Evolutionary conservation across 164 flowering plant genomes (phyloP).

Genomic region (Tetrastigma voinierianum): DNA sequence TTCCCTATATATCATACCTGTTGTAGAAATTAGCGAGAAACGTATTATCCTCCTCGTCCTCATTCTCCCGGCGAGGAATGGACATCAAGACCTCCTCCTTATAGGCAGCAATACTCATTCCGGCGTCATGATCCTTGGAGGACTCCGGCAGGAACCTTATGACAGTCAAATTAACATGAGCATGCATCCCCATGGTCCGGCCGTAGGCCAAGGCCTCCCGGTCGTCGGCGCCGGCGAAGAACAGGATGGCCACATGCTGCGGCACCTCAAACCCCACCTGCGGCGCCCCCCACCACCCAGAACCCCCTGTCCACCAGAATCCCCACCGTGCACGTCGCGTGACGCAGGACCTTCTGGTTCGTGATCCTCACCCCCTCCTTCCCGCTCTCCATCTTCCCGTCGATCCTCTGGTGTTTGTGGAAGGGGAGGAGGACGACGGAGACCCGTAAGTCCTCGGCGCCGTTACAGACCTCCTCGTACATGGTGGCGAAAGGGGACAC

Average conservation of each 20-base stretch:
- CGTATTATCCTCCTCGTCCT: conserved; percentile 34
- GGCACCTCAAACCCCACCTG: conserved; percentile 25
- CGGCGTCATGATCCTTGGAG: background rate
- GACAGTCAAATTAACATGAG: conserved; percentile 43
- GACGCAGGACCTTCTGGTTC: conserved; percentile 59
- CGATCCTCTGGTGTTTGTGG: conserved; percentile 75
- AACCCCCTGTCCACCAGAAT: conserved; percentile 50
- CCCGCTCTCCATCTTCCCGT: conserved; percentile 62
- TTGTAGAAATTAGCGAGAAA: conserved; percentile 43
- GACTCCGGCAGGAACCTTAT: conserved; percentile 40
- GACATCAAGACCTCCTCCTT: conserved; percentile 31
- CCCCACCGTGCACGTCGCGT: conserved; percentile 64
- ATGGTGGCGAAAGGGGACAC: conserved; percentile 41
- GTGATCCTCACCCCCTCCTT: conserved; percentile 52
- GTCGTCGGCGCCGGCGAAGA: conserved; percentile 76
- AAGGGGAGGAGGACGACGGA: conserved; percentile 61
- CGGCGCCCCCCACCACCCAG: conserved; percentile 25
- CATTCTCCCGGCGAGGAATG: conserved; percentile 23
- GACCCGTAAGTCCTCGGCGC: conserved; percentile 50
- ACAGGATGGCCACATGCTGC: conserved; percentile 53
- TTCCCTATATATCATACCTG: conserved; percentile 53
- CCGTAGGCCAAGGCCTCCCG: conserved; percentile 67
- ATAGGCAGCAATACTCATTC: conserved; percentile 12
- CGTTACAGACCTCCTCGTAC: conserved; percentile 59
- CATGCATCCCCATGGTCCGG: conserved; percentile 35